phyloP scores from a whole-genome alignment of 805 yeast species.

The Kuraishia capsulata region DNA sequence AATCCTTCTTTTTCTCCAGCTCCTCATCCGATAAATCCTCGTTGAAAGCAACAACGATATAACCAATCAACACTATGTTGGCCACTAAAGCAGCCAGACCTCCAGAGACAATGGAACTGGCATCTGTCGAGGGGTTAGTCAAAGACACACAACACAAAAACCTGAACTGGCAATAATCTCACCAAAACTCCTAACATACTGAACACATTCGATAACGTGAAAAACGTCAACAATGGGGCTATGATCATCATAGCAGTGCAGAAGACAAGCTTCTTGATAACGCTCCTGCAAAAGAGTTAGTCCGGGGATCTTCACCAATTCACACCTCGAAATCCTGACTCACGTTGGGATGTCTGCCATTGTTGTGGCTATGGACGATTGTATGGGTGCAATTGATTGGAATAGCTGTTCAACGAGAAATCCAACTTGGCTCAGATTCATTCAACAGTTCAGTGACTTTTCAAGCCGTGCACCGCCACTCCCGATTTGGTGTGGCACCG shows the following conservation, averaged over 20 bases:
- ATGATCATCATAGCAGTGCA: conserved; percentile 73
- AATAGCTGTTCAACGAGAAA: not conserved
- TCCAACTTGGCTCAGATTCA: too few species aligned
- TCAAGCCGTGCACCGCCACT: too few species aligned
- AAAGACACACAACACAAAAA: too few species aligned
- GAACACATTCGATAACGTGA: conserved; percentile 36
- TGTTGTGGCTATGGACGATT: not conserved
- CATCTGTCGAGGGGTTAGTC: conserved; percentile 10
- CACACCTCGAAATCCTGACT: conserved; percentile 7
- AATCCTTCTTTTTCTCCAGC: not conserved
- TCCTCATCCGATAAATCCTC: conserved; percentile 37
- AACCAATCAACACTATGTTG: conserved; percentile 64
- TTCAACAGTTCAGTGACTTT: too few species aligned
- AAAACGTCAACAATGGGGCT: conserved; percentile 58
- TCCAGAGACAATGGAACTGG: conserved; percentile 61
- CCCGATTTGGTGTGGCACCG: too few species aligned
- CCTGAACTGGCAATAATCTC: not conserved
- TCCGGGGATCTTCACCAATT: not conserved
- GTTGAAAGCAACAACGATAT: conserved; percentile 63
- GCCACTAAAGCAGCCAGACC: conserved; percentile 76
- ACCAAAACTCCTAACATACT: conserved; percentile 6
- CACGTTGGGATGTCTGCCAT: conserved; percentile 29
- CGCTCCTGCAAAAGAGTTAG: conserved; percentile 32
- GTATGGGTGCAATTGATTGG: not conserved
- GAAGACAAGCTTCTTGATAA: conserved; percentile 57